Evolutionary conservation across 83 land plant species (phyloP), one percentile per base, ranked within the genome.

Genomic region (Picea engelmannii): DNA sequence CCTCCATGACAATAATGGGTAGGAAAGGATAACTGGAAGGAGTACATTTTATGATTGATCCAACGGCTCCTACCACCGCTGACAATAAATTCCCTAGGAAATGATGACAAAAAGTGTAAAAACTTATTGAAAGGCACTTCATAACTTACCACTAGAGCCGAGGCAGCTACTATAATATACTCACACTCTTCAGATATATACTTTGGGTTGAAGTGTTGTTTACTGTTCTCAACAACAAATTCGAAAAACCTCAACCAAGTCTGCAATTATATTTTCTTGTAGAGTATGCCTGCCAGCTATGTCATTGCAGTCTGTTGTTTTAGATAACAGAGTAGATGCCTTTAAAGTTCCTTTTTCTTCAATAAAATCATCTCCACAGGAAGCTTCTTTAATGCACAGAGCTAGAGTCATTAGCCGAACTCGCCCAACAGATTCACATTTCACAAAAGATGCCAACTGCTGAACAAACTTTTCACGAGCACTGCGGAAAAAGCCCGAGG

Each of bases 391-490:
- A 84, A 92, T 87, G 85, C 92, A 90, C 78, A 79, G 82, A 63
- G 87, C 86, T 82, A 92, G 86, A 52, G 88, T 66, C 92, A 92
- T 92, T 80, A 92, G 73, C 27, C 95, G 92, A 82, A 80, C 90
- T 81, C 95, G 79, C 35, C 95, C 87, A 82, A 90, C 86, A 58
- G 89, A 85, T 15, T 88, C 81, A 40, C 77, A 55, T 78, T 81
- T 92, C 58, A 85, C 87, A 81, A 79, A 68, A 69, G 87, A 87
- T 75, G 91, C 88, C 66, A 92, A 83, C 75, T 66, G 31, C 63
- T 60, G 63, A 65, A 89, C 66, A 71, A 92, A 84, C 15, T 55
- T 60, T 27, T 84, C 63, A 20, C 64, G 81, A 23, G 69, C 77
- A 81, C 31, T 27, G 31, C 31, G 1, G 31, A 27, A 27, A 27